These are phyloP conservation scores for Malus sieversii DNA, from an alignment of 306 rosid species.

Conservation along the genomic window DNA sequence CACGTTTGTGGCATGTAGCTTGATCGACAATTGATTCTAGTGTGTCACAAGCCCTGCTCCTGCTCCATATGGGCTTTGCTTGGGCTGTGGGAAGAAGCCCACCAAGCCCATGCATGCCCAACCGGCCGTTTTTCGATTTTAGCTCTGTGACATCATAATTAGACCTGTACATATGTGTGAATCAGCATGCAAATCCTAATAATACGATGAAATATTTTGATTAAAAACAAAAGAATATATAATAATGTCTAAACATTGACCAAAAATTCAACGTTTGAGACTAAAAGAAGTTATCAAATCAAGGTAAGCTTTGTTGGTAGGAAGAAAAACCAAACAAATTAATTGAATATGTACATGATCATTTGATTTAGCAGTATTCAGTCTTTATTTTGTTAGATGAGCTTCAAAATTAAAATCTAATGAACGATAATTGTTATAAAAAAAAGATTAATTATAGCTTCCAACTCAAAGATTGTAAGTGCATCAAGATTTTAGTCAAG, in stretches of 20 bases:
- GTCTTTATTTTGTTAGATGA: background rate
- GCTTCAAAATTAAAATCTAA: background rate
- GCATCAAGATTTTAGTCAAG: background rate
- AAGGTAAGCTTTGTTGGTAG: background rate
- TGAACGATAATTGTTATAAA: background rate
- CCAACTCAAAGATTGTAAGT: background rate
- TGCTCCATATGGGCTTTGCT: conserved; percentile 40
- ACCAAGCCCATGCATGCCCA: conserved; percentile 41
- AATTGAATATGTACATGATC: background rate
- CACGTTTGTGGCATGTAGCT: conserved; percentile 33
- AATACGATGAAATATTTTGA: background rate
- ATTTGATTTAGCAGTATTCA: background rate
- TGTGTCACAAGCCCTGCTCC: conserved; percentile 35
- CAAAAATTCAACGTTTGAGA: background rate
- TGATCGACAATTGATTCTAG: conserved; percentile 59
- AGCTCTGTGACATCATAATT: conserved; percentile 41
- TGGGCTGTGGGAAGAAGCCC: conserved; percentile 27
- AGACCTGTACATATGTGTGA: conserved; percentile 25
- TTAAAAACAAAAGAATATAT: no score
- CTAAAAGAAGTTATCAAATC: background rate
- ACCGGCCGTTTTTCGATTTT: conserved; percentile 51
- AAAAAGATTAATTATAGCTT: background rate
- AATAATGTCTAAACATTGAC: background rate
- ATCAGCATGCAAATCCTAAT: background rate
- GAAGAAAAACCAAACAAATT: background rate